phyloP scores from a whole-genome alignment of 1,284 basidiomycete species.

The Xerocomus subilludens region DNA sequence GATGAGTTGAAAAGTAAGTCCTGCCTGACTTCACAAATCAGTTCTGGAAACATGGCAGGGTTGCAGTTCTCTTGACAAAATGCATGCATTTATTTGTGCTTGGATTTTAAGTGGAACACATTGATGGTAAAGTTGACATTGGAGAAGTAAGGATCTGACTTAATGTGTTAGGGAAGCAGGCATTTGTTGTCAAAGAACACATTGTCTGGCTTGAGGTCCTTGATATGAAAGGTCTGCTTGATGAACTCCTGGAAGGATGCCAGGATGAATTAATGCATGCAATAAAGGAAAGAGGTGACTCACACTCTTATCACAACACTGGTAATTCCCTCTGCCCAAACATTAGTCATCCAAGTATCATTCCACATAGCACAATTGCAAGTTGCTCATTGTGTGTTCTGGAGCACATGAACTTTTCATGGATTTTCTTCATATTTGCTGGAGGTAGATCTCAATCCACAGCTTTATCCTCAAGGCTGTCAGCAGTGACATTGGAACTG shows the following conservation, averaged over 20 bases:
- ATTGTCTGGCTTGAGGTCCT: conserved; percentile 28
- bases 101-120: conserved; percentile 59
- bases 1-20: conserved; percentile 51
- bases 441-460: too few relatives aligned
- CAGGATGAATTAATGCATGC: too few relatives aligned
- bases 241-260: conserved; percentile 33
- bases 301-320: conserved; percentile 5
- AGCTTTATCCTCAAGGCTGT: too few relatives aligned
- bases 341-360: conserved; percentile 6
- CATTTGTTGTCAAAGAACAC: conserved; percentile 58
- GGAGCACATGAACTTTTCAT: not conserved
- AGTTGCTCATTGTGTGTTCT: conserved; percentile 16
- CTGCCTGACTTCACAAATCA: conserved; percentile 44
- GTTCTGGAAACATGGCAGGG: conserved; percentile 50
- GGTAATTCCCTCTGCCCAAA: conserved; percentile 7
- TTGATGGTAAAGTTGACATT: conserved; percentile 53
- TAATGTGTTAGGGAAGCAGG: conserved; percentile 40
- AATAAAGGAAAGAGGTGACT: not conserved
- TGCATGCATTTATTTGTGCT: conserved; percentile 52
- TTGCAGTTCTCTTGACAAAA: conserved; percentile 57
- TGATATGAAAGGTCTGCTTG: conserved; percentile 21
- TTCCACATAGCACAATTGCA: not conserved
- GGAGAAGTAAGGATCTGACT: conserved; percentile 43
- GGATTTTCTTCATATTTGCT: too few relatives aligned
- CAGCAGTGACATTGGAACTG: too few relatives aligned